phyloP scores from a whole-genome alignment of 2,329 filamentous ascomycete genomes.

The Cyclaneusma minus region DNA sequence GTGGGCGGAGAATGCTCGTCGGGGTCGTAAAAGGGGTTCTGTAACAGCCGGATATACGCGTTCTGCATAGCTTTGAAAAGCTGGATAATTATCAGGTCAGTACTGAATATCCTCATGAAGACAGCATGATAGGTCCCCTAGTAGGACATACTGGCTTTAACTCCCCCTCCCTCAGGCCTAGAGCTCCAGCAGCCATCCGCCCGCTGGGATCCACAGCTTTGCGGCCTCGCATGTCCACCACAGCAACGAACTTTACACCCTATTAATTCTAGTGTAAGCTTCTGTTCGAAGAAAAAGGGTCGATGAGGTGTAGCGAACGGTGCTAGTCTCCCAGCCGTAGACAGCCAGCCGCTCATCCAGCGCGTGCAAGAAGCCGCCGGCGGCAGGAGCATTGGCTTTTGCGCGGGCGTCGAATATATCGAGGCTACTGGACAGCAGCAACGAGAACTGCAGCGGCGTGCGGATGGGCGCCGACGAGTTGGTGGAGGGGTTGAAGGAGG shows the following conservation, averaged over 20 bases:
- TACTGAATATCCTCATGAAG: constrained; percentile 4
- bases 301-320: no score
- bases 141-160: constrained; percentile 52
- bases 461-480: constrained; percentile 37
- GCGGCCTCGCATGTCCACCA: constrained; percentile 76
- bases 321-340: constrained; percentile 96
- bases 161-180: constrained; percentile 72
- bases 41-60: constrained; percentile 76
- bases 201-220: constrained; percentile 6
- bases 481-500: constrained; percentile 42
- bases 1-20: constrained; percentile 58
- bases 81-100: constrained; percentile 23
- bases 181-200: constrained; percentile 24
- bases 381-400: constrained; percentile 43
- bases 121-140: neutral
- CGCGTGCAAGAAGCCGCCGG: constrained; percentile 67
- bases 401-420: constrained; percentile 86
- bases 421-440: constrained; percentile 78
- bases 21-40: constrained; percentile 90
- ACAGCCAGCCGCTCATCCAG: constrained; percentile 85
- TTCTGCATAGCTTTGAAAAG: constrained; percentile 83
- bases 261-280: no score
- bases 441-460: constrained; percentile 75
- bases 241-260: constrained; percentile 74
- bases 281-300: neutral